Percentiles rank a stretch among this genome's conserved stretches.
phyloP scores from a whole-genome alignment of 2,329 filamentous ascomycete genomes.

The Calycina herbarum region DNA sequence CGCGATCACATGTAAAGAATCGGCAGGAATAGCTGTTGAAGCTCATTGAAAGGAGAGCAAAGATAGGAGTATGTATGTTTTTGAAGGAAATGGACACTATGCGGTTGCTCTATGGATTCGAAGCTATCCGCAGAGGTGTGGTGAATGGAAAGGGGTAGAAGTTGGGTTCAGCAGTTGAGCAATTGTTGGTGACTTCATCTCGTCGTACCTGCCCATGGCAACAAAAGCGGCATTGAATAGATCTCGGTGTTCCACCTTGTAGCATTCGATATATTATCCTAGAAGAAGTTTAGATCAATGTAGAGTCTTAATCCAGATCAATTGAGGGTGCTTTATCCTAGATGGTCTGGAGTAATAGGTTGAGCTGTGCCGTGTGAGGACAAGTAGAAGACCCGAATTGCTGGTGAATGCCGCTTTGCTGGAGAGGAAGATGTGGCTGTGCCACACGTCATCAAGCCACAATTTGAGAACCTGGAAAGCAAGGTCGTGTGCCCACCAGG shows the following conservation, averaged over 20 bases:
- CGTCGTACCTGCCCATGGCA: background rate
- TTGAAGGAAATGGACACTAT: constrained; percentile 9
- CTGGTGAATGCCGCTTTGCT: background rate
- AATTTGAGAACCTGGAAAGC: constrained; percentile 6
- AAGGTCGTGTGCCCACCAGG: background rate
- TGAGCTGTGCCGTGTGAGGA: background rate
- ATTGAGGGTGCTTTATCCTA: background rate
- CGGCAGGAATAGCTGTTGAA: constrained; percentile 9
- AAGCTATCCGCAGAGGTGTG: background rate
- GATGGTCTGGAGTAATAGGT: background rate
- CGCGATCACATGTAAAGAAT: constrained; percentile 28
- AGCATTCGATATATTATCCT: too few relatives aligned
- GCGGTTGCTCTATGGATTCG: background rate
- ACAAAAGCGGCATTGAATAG: background rate
- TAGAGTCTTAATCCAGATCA: background rate
- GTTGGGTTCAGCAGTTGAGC: background rate
- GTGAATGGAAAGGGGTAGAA: constrained; percentile 2
- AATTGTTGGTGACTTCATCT: constrained; percentile 1
- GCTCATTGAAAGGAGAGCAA: constrained; percentile 4
- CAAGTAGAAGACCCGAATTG: background rate
- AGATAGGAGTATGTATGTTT: background rate
- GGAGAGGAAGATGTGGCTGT: background rate
- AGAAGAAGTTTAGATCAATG: background rate
- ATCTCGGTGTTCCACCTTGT: too few relatives aligned
- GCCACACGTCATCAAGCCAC: constrained; percentile 23